A percentile compares a stretch with the other conserved stretches of the same genome.
Conservation (phyloP, 306 rosid genomes). For the Quercus robur region DNA sequence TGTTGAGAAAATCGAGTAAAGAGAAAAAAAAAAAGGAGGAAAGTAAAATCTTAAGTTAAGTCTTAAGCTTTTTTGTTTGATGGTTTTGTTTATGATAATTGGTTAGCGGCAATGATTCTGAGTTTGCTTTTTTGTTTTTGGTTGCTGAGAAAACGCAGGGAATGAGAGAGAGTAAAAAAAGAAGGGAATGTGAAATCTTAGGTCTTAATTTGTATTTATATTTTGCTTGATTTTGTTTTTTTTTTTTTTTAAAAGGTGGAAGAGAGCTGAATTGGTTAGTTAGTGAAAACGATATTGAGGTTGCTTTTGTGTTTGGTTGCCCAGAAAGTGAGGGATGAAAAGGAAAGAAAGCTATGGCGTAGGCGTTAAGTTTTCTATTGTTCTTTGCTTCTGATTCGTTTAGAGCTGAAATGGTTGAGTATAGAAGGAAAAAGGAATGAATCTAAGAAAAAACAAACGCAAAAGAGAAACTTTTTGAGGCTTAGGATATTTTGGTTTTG, state of each 20-base stretch:
- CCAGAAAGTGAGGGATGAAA: constrained; percentile 1
- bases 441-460: background rate
- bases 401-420: background rate
- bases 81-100: no score
- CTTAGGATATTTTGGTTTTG: background rate
- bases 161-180: background rate
- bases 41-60: background rate
- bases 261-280: background rate
- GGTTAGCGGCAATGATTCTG: no score
- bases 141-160: background rate
- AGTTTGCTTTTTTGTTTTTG: background rate
- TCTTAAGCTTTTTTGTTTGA: no score
- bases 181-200: background rate
- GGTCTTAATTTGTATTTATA: background rate
- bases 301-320: background rate
- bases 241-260: background rate
- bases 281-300: background rate
- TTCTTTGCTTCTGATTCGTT: background rate
- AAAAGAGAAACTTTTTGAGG: background rate
- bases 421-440: background rate
- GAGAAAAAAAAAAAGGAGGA: background rate
- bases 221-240: background rate
- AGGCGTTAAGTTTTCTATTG: constrained; percentile 4
- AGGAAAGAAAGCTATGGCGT: background rate
- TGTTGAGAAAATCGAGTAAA: background rate